Evolutionary conservation across 2,329 filamentous ascomycete genomes (phyloP).

Genomic region (Pyrenophora teres): DNA sequence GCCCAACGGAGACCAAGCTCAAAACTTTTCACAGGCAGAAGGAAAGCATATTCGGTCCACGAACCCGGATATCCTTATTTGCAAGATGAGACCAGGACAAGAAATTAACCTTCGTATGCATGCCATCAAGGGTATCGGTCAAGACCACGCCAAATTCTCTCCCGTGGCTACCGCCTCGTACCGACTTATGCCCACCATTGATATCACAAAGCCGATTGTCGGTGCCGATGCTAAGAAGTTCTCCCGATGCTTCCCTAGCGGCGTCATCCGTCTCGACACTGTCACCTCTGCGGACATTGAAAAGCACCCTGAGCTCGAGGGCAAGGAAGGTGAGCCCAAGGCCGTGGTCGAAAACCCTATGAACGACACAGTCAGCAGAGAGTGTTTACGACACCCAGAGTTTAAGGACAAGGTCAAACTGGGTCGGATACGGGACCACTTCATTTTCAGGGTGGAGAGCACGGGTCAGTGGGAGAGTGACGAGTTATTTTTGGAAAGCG

Average conservation of each 20-base stretch:
- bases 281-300: conserved; percentile 70
- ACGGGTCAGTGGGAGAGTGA: conserved; percentile 94
- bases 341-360: conserved; percentile 87
- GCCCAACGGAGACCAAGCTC: conserved; percentile 66
- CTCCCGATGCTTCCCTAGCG: conserved; percentile 81
- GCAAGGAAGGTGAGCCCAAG: conserved; percentile 78
- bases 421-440: conserved; percentile 88
- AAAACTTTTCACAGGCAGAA: conserved; percentile 38
- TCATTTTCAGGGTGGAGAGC: conserved; percentile 96
- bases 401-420: conserved; percentile 96
- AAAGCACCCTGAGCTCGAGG: conserved; percentile 67
- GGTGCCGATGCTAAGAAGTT: conserved; percentile 90
- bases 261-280: conserved; percentile 80
- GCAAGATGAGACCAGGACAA: conserved; percentile 91
- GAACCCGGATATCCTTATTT: conserved; percentile 91
- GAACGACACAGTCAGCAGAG: conserved; percentile 92
- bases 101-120: conserved; percentile 85
- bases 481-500: conserved; percentile 86
- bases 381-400: conserved; percentile 87
- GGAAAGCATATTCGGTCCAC: conserved; percentile 73
- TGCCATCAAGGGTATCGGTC: conserved; percentile 91
- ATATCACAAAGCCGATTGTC: conserved; percentile 80
- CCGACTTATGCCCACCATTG: conserved; percentile 84
- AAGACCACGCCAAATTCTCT: conserved; percentile 96
- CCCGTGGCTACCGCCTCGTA: conserved; percentile 95